Base-by-base conservation (phyloP, 805 yeast genomes). In the Wickerhamiella qilinensis region DNA sequence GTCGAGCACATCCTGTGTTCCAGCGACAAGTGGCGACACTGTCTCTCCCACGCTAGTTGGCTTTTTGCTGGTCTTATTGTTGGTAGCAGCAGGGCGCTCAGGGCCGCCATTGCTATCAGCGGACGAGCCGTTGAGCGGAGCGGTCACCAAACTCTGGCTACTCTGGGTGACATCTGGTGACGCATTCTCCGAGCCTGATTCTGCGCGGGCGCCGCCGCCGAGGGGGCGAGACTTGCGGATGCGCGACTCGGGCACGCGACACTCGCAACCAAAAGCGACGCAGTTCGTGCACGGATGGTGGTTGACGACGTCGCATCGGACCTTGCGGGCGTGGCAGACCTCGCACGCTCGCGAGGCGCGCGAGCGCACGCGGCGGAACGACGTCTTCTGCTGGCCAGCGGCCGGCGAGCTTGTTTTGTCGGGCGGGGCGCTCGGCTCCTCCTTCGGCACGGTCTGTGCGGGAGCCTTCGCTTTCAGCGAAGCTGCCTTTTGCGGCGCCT, bases 241-340 rank as follows among this genome's bases (percentile, higher is more conserved):
- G 58, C 58, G 55, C 58, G 46, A 38, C 45, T 71, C 78, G 1
- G 85, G 86, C 37, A 78, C 64, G 25, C 63, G 60, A 58, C 86
- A 82, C 37, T 75, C 82, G 49, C 82, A 69, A 6, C 79, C 77
- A 55, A 77, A 78, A 3, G 79, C 75, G 27, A 70, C 63, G 52
- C 88, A 78, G 54, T 78, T 78, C 24, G 85, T 69, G 49, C 81
- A 74, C 0, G 79, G 80, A 50, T 64, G 62, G 39, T 61, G 68
- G 25, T 55, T 54, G 12, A 64, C 77, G 41, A 59, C 62, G 41
- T 59, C 63, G 58, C 93, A 80, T 27, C 85, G 68, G n/a, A 80
- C 91, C 49, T 80, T 80, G 27, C 91, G 63, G 6, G 77, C 68
- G 39, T 83, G 74, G 51, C 91, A 81, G n/a, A 79, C 78, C 30